Conservation (phyloP, 176 grass and related monocot genomes). For the barley (Hordeum vulgare) region DNA sequence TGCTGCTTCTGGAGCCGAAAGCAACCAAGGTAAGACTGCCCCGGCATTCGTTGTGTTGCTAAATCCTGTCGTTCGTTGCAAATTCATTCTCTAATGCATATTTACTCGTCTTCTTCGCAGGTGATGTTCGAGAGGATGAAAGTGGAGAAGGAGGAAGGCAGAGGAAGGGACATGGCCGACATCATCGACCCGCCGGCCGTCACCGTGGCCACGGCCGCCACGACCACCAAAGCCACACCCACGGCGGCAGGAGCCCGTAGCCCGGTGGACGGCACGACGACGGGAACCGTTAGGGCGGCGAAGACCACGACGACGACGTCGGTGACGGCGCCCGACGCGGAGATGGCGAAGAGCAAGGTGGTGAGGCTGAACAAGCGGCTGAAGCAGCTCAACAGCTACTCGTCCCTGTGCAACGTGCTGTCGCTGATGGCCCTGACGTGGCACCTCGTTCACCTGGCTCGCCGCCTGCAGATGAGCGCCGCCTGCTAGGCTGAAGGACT, state of each 20-base stretch:
- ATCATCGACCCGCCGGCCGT: constrained; percentile 22
- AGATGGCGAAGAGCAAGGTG: constrained; percentile 28
- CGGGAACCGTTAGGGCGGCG: background rate
- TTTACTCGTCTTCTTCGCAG: background rate
- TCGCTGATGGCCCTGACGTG: constrained; percentile 68
- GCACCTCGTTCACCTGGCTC: constrained; percentile 78
- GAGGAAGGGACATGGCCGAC: constrained; percentile 61
- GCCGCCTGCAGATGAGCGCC: constrained; percentile 15
- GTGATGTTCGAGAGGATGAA: constrained; percentile 90
- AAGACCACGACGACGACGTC: background rate
- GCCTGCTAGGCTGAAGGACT: constrained; percentile 47
- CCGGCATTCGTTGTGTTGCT: background rate
- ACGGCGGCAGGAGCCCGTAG: background rate
- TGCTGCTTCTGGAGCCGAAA: constrained; percentile 62
- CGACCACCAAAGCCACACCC: constrained; percentile 11
- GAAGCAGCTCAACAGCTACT: constrained; percentile 68
- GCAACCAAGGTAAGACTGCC: constrained; percentile 54
- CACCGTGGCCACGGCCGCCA: background rate
- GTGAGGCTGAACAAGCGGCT: constrained; percentile 40
- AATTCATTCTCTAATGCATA: background rate
- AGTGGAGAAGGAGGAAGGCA: constrained; percentile 84
- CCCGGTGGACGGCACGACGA: background rate
- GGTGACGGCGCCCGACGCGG: constrained; percentile 19
- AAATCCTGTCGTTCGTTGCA: background rate
- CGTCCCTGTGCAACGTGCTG: constrained; percentile 69